Base-by-base conservation (phyloP, 805 yeast genomes). In the Myxozyma monticola region DNA sequence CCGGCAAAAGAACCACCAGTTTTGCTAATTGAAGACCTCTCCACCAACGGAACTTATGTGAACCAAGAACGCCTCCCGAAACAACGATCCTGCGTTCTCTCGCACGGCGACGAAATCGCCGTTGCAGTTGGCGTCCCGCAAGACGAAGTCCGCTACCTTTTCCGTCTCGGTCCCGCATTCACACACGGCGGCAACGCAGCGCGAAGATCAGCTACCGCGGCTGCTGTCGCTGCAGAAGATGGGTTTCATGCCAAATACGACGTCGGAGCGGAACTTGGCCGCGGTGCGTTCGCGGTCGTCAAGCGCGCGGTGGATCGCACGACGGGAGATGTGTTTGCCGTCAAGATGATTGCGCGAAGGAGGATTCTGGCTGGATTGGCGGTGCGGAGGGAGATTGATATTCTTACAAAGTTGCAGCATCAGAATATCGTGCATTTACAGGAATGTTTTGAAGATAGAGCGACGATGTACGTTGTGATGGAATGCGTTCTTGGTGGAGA, bases 241-340 rank as follows among this genome's bases (percentile, higher is more conserved):
- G 56, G 90, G 1, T 81, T 87, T 9, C 75, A 76, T 60, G 79
- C 77, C 51, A 81, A 84, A 62, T 93, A 83, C 67, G 84, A 87
- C 12, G 80, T 91, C 18, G 79, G 84, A 51, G 96, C 86, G 62
- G 83, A 87, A 14, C 86, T 91, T 1, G 99, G 99, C 0, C 93
- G 88, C 61, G 99, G 99, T n/a, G 98, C 98, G 8, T 91, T 91
- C 76, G 98, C 98, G 4, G 85, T 90, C 1, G 99, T 93, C 25
- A 84, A 88, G 59, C 88, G 88, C 65, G 96, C 95, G 3, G 81
- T 90, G 0, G 93, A 89, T 62, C 77, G 97, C 54, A 69, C 79
- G 5, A 81, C 96, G 0, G 98, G 98, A 12, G 81, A 83, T 58
- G 79, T 91, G 4, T 89, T 73, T 67, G 99, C 99, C 0, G 95